Evolutionary conservation across 495 filamentous ascomycete species (phyloP), one percentile per base, ranked within the genome.

Genomic region (Trichocladium antarcticum): DNA sequence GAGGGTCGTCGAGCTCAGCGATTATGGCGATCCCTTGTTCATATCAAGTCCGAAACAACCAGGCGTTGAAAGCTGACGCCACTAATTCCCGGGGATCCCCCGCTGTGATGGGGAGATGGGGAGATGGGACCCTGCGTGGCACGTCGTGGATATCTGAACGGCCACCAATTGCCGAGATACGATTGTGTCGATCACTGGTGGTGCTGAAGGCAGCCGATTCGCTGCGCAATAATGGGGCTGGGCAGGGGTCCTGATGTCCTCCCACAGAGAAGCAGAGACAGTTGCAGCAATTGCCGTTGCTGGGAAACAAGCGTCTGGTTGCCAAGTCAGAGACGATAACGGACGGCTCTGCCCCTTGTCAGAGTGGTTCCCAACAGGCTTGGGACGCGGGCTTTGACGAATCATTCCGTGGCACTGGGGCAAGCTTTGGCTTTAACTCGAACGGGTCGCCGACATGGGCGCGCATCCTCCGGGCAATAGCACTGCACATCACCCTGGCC

Each of bases 121-220:
- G 50, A 48, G 44, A 31, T 31, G 21, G 28, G 45, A 41, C 16
- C 56, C 35, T 36, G 53, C 45, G 37, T 35, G 38, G 28, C 32
- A 27, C 15, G 36, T 22, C 39, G 38, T 21, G 20, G n/a, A n/a
- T n/a, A n/a, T n/a, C n/a, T n/a, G 42, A 12, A 29, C 24, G 46
- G 29, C 36, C 37, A 17, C 16, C 53, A 56, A 62, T 62, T 62
- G 59, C 59, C 59, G 59, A 55, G 28, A 37, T 34, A 19, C 21
- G 19, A 12, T 29, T 10, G 21, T 34, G 34, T 16, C 44, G 44
- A 46, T 46, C 44, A 12, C 21, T 14, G 15, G 32, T 20, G 44
- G 22, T 32, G 36, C 15, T 37, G 44, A 15, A n/a, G n/a, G n/a
- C n/a, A n/a, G n/a, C n/a, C n/a, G n/a, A n/a, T n/a, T n/a, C n/a